phyloP scores from a whole-genome alignment of 2,329 filamentous ascomycete genomes.

The Hypoxylon sp. region DNA sequence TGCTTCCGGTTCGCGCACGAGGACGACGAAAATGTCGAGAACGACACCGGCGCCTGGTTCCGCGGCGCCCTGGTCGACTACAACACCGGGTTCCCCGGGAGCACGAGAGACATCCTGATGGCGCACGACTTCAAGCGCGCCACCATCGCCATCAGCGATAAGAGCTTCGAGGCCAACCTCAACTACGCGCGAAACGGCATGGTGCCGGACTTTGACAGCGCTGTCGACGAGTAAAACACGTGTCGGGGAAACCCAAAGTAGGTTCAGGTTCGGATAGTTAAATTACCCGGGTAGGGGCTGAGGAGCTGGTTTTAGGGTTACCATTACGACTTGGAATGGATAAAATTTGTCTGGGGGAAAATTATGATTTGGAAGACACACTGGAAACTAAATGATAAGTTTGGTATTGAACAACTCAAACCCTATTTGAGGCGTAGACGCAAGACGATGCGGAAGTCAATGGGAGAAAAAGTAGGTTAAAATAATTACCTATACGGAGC shows the following conservation, averaged over 20 bases:
- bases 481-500: too few relatives aligned
- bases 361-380: too few relatives aligned
- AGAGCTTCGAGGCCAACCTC: slow-evolving; percentile 41
- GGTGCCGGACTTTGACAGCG: slow-evolving; percentile 69
- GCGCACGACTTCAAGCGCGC: slow-evolving; percentile 47
- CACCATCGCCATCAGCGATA: slow-evolving; percentile 46
- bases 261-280: too few relatives aligned
- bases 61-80: slow-evolving; percentile 46
- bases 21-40: slow-evolving; percentile 49
- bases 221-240: slow-evolving; percentile 52
- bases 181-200: slow-evolving; percentile 56
- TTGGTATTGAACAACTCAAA: too few relatives aligned
- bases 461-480: too few relatives aligned
- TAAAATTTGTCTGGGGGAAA: too few relatives aligned
- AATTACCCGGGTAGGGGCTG: too few relatives aligned
- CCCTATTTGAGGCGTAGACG: not conserved
- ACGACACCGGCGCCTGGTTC: slow-evolving; percentile 47
- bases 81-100: slow-evolving; percentile 45
- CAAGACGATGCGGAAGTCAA: too few relatives aligned
- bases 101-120: slow-evolving; percentile 43
- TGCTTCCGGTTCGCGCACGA: slow-evolving; percentile 48
- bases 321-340: too few relatives aligned
- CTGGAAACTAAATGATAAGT: too few relatives aligned
- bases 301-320: too few relatives aligned
- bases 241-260: too few relatives aligned